Conservation (phyloP, 306 rosid genomes). For the Castanospermum australe region DNA sequence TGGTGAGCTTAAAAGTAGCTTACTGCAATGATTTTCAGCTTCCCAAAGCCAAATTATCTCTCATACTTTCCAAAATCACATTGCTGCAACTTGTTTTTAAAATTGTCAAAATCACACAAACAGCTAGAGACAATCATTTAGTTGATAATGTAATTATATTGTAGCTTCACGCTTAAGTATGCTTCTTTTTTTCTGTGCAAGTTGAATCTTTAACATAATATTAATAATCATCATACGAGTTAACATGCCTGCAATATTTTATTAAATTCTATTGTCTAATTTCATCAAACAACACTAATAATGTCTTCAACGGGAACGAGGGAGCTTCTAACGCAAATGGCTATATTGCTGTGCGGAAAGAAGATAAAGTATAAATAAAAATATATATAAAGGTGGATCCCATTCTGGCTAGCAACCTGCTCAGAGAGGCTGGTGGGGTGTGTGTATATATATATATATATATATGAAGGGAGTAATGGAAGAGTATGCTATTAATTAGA, state of each 20-base stretch:
- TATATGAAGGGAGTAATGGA: too few species aligned
- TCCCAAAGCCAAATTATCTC: slow-evolving; percentile 6
- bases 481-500: too few species aligned
- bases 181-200: not conserved
- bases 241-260: too few species aligned
- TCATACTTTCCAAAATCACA: not conserved
- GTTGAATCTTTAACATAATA: not conserved
- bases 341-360: not conserved
- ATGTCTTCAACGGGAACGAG: not conserved
- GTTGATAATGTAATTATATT: not conserved
- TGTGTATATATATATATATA: too few species aligned
- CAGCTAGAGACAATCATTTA: slow-evolving; percentile 11
- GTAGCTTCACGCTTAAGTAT: slow-evolving; percentile 12
- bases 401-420: not conserved
- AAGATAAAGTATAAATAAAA: too few species aligned
- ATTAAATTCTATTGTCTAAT: not conserved
- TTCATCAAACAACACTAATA: not conserved
- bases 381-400: not conserved
- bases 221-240: too few species aligned
- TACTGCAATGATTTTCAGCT: not conserved
- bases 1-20: not conserved
- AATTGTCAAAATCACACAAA: not conserved
- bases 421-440: not conserved
- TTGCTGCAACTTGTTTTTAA: not conserved
- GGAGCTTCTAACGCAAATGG: not conserved